Percentiles rank a stretch among this genome's conserved stretches.
phyloP scores from a whole-genome alignment of 495 filamentous ascomycete genomes.

The Neurospora sublineolata region DNA sequence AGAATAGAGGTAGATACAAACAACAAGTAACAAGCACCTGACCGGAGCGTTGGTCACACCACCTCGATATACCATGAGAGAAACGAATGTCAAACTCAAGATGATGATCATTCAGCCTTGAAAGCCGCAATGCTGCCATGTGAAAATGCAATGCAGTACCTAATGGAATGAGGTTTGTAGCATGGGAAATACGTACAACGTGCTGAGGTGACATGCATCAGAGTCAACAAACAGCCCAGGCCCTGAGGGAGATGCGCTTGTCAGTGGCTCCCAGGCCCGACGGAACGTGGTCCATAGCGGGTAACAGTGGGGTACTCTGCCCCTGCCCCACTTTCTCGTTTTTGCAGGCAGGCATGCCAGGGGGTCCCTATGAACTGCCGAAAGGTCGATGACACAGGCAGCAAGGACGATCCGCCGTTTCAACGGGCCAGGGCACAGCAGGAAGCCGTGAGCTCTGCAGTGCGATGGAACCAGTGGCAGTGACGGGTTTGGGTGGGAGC shows the following conservation, averaged over 20 bases:
- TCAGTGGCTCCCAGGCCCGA: neutral
- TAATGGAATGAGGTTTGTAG: neutral
- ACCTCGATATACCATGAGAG: neutral
- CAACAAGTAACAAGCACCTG: neutral
- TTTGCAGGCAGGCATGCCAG: neutral
- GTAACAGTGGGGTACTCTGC: neutral
- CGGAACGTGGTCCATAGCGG: neutral
- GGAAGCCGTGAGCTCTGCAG: neutral
- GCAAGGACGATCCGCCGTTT: neutral
- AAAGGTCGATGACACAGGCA: neutral
- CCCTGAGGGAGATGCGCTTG: neutral
- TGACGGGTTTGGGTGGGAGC: neutral
- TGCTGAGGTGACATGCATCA: neutral
- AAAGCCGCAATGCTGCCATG: neutral
- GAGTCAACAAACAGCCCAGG: neutral
- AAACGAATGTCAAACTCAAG: neutral
- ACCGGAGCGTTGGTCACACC: neutral
- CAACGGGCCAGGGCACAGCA: neutral
- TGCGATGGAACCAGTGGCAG: neutral
- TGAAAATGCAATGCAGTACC: neutral
- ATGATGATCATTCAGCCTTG: neutral
- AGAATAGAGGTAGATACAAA: neutral
- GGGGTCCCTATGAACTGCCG: neutral
- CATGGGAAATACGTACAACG: neutral
- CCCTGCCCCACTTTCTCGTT: neutral